Base-by-base conservation (phyloP, 148 eudicot genomes). In the Cornus suecica region DNA sequence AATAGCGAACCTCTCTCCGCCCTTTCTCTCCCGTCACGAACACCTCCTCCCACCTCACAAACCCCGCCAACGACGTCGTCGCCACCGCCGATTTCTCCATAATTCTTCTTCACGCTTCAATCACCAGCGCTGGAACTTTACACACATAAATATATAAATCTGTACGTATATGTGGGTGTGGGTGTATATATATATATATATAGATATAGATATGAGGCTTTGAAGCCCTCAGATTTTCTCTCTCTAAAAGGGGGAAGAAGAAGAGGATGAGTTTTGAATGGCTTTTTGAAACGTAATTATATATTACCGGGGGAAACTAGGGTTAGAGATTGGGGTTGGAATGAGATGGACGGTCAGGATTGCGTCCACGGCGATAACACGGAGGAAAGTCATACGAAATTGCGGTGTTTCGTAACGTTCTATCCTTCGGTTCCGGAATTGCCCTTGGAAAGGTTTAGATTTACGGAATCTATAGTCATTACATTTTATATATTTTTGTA, bases 11-110 rank as follows among this genome's bases (percentile, higher is more conserved):
- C 78, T 88, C 94, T 58, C 86, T 80, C 78, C 78, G 84, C 56
- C 92, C 92, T 74, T 68, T 81, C 2, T 84, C 90, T 23, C 74
- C 77, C 29, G 87, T 81, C 2, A 88, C 84, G 54, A 70, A 76
- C 74, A 85, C 84, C 88, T 94, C 97, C 30, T 92, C 86, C 91
- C 92, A 94, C 2, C 85, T 84, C 11, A 85, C 85, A 68, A 86
- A 92, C 85, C 62, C 80, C 81, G 41, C 71, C 81, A 42, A 18
- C 62, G 68, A 25, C 56, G 78, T 7, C n/a, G 79, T 10, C 24
- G 65, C 74, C 54, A 52, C 76, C 37, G 70, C 75, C 48, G 56
- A 72, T 28, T 27, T 76, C 56, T 64, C 81, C 80, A 70, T 80
- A 16, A 62, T 37, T n/a, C n/a, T n/a, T n/a, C 14, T 31, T 14